A percentile compares a stretch with the other conserved stretches of the same genome.
These are phyloP conservation scores for Fomitopsis serialis DNA, from an alignment of 768 basidiomycete species.

Conservation along the genomic window DNA sequence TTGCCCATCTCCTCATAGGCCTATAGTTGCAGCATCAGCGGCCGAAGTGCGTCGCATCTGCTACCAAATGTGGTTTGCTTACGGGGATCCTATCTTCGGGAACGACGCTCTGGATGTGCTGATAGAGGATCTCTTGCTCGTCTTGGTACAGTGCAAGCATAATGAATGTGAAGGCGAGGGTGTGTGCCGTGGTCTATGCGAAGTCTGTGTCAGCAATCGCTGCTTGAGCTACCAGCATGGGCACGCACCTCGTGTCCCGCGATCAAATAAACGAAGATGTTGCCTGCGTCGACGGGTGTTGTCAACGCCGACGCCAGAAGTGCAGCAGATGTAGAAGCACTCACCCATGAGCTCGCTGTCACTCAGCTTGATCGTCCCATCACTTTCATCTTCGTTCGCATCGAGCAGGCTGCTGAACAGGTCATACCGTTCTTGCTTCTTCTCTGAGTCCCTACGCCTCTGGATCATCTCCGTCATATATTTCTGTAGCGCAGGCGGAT, in stretches of 20 bases:
- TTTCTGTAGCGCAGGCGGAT: no score
- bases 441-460: conserved; percentile 29
- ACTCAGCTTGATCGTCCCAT: conserved; percentile 26
- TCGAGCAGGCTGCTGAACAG: conserved; percentile 46
- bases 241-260: conserved; percentile 28
- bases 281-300: conserved; percentile 14
- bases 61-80: neutral
- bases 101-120: conserved; percentile 24
- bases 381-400: conserved; percentile 36
- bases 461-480: conserved; percentile 52
- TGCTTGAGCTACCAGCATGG: neutral
- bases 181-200: conserved; percentile 28
- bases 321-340: neutral
- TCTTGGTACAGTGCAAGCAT: conserved; percentile 36
- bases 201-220: neutral
- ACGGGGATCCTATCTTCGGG: conserved; percentile 22
- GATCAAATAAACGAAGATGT: conserved; percentile 40
- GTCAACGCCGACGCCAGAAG: neutral
- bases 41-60: no score
- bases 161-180: conserved; percentile 27
- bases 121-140: conserved; percentile 32
- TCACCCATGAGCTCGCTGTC: conserved; percentile 39
- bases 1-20: conserved; percentile 24
- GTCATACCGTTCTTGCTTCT: conserved; percentile 37
- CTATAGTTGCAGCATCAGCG: conserved; percentile 13